These are phyloP conservation scores for Mastigamoeba balamuthi DNA, from an alignment of 78 protist species.

Conservation along the genomic window DNA sequence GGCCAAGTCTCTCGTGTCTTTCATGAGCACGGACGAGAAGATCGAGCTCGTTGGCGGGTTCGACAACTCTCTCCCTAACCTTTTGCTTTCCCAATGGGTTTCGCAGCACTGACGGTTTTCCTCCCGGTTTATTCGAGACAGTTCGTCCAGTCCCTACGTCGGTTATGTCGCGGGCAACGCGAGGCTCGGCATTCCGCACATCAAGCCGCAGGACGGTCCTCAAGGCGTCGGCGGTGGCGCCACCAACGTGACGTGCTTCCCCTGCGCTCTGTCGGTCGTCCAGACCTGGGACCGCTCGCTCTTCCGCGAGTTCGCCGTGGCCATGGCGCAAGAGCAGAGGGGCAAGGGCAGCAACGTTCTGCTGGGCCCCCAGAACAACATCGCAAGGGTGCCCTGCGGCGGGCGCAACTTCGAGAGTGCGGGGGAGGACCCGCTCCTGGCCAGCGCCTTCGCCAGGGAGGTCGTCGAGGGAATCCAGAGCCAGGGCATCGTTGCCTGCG, in stretches of 20 bases:
- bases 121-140: too few relatives aligned
- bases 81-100: too few relatives aligned
- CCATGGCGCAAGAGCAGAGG: neutral
- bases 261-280: neutral
- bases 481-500: neutral
- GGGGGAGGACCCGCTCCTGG: slow-evolving; percentile 4
- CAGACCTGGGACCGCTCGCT: neutral
- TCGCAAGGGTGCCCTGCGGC: neutral
- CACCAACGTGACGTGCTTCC: neutral
- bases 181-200: too few relatives aligned
- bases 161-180: too few relatives aligned
- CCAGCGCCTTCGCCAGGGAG: neutral
- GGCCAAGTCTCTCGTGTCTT: too few relatives aligned
- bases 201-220: too few relatives aligned
- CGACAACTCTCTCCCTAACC: too few relatives aligned
- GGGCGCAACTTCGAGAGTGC: slow-evolving; percentile 2
- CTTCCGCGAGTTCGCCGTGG: neutral
- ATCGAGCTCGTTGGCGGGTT: too few relatives aligned
- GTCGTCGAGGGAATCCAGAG: neutral
- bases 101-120: too few relatives aligned
- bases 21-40: too few relatives aligned
- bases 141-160: too few relatives aligned
- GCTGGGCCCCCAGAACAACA: neutral
- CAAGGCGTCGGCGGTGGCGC: neutral
- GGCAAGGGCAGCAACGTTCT: neutral